A percentile compares a stretch with the other conserved stretches of the same genome.
phyloP scores from a whole-genome alignment of 1,284 basidiomycete species.

The Leccinum griseonigrum region DNA sequence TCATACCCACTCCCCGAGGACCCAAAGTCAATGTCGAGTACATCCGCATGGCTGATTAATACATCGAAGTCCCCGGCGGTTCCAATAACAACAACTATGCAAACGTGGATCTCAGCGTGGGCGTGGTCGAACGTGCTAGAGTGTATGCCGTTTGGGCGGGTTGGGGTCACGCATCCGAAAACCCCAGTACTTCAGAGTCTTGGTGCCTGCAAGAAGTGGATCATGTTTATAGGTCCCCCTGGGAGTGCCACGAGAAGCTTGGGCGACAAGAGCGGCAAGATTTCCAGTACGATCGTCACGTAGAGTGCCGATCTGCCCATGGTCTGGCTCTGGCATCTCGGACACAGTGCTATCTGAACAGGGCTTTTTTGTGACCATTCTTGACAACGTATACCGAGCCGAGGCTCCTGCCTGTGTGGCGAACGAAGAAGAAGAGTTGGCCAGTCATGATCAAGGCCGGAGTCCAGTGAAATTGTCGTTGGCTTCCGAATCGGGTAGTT shows the following conservation, averaged over 20 bases:
- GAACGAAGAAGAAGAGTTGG: conserved; percentile 90
- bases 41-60: conserved; percentile 99
- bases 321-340: conserved; percentile 84
- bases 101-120: conserved; percentile 88
- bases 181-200: conserved; percentile 91
- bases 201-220: conserved; percentile 89
- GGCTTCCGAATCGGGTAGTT: conserved; percentile 28
- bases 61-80: conserved; percentile 98
- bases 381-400: conserved; percentile 85
- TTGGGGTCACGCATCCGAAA: conserved; percentile 99
- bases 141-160: conserved; percentile 79
- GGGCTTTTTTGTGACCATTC: conserved; percentile 94
- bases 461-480: conserved; percentile 5
- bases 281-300: conserved; percentile 98
- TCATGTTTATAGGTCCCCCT: conserved; percentile 98
- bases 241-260: conserved; percentile 81
- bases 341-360: conserved; percentile 64
- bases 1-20: conserved; percentile 99
- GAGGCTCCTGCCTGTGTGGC: conserved; percentile 74
- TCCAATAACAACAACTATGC: conserved; percentile 99
- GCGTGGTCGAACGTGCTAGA: conserved; percentile 94
- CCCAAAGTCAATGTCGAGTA: conserved; percentile 99
- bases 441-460: conserved; percentile 99
- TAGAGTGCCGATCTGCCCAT: conserved; percentile 98
- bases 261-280: conserved; percentile 61